Percentiles rank a stretch among this genome's conserved stretches.
phyloP scores from a whole-genome alignment of 2,329 filamentous ascomycete species.

The Fusarium fujikuroi region DNA sequence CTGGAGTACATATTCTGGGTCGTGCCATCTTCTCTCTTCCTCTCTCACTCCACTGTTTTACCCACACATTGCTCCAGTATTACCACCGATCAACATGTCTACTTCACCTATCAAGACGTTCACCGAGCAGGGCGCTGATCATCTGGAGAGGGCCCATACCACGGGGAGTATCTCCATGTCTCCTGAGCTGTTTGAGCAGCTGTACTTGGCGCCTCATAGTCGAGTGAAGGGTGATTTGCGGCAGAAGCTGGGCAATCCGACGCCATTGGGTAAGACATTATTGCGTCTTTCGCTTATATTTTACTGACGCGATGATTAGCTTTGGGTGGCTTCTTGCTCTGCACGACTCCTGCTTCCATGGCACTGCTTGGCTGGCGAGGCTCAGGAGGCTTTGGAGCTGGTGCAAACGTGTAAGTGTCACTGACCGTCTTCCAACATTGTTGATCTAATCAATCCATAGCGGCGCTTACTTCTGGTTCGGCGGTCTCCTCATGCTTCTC shows the following conservation, averaged over 20 bases:
- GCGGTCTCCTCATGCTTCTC: neutral
- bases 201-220: neutral
- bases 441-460: neutral
- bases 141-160: neutral
- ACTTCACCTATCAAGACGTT: neutral
- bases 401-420: neutral
- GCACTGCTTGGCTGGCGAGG: neutral
- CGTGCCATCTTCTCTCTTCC: neutral
- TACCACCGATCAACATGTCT: neutral
- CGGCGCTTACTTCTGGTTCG: neutral
- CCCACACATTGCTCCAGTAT: neutral
- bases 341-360: neutral
- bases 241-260: neutral
- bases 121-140: neutral
- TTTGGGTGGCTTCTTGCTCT: neutral
- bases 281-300: fast-evolving
- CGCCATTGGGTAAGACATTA: neutral
- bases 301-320: neutral
- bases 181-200: neutral
- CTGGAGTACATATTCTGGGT: neutral
- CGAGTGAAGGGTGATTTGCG: neutral
- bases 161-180: neutral
- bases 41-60: neutral
- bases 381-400: neutral
- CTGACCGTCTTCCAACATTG: fast-evolving